Conservation (phyloP, 495 filamentous ascomycete species). For the Penicillium herquei region DNA sequence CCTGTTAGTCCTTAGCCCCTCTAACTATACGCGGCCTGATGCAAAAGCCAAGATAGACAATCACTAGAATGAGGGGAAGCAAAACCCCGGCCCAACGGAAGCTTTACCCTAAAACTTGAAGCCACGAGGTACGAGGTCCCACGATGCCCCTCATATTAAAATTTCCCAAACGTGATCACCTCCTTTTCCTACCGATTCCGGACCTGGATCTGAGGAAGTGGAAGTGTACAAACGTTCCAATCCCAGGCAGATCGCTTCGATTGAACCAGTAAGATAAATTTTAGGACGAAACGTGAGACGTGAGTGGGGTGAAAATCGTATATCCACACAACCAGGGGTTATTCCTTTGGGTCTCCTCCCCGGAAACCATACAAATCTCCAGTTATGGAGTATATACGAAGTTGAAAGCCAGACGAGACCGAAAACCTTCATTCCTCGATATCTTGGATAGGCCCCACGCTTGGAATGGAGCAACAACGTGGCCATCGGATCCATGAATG, state of each 20-base stretch:
- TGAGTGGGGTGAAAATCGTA: conserved; percentile 7
- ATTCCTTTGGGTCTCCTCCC: conserved; percentile 2
- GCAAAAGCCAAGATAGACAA: background rate
- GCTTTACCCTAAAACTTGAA: background rate
- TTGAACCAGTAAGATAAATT: conserved; percentile 11
- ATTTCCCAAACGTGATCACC: conserved; percentile 10
- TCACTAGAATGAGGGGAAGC: background rate
- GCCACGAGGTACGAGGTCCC: background rate
- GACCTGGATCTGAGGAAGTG: conserved; percentile 6
- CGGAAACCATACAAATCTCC: conserved; percentile 1
- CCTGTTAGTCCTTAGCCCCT: background rate
- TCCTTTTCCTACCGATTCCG: conserved; percentile 4
- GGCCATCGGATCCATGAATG: conserved; percentile 6
- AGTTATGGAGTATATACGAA: background rate
- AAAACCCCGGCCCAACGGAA: conserved; percentile 5
- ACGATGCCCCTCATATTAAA: conserved; percentile 4
- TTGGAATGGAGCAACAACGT: conserved; percentile 7
- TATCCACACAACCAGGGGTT: background rate
- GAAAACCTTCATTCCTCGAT: too few relatives aligned
- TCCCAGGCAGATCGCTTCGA: conserved; percentile 10
- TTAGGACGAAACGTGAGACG: background rate
- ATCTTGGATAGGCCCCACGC: background rate
- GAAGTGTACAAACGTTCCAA: conserved; percentile 11
- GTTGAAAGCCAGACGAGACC: too few relatives aligned
- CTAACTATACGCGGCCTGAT: background rate